Evolutionary conservation across 139 green algal genomes (phyloP).

Genomic region (Chlamydomonas urium): DNA sequence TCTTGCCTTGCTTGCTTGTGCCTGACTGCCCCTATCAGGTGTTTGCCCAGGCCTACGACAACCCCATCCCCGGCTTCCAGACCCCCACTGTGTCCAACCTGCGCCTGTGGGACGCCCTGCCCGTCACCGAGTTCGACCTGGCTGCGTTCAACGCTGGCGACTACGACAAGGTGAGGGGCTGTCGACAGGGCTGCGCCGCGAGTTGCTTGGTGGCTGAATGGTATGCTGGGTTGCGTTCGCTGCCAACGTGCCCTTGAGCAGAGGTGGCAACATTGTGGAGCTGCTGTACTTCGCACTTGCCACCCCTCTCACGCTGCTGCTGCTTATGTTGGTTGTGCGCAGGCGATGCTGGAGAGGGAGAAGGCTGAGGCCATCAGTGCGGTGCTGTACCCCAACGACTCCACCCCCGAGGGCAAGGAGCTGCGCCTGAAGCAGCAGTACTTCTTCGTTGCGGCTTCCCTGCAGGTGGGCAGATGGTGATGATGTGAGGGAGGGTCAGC

Average conservation of each 20-base stretch:
- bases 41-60: conserved; percentile 84
- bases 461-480: conserved; percentile 73
- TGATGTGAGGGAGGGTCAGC: too few species aligned
- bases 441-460: conserved; percentile 94
- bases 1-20: not conserved
- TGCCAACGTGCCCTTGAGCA: too few species aligned
- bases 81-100: conserved; percentile 93
- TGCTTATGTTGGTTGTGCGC: too few species aligned
- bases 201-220: too few species aligned
- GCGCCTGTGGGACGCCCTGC: conserved; percentile 91
- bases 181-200: not conserved
- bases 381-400: conserved; percentile 98
- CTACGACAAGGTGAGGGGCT: conserved; percentile 59
- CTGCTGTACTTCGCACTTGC: too few species aligned
- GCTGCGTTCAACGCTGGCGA: conserved; percentile 80
- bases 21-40: too few species aligned
- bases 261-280: too few species aligned
- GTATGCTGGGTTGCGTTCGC: too few species aligned
- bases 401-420: conserved; percentile 94
- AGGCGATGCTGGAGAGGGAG: conserved; percentile 78
- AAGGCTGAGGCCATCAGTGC: conserved; percentile 88
- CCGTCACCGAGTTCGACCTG: conserved; percentile 93
- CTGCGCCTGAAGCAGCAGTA: conserved; percentile 99
- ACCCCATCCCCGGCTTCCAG: conserved; percentile 92
- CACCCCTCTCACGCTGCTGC: too few species aligned